phyloP scores from a whole-genome alignment of 768 basidiomycete species.

The Tylopilus sp. region DNA sequence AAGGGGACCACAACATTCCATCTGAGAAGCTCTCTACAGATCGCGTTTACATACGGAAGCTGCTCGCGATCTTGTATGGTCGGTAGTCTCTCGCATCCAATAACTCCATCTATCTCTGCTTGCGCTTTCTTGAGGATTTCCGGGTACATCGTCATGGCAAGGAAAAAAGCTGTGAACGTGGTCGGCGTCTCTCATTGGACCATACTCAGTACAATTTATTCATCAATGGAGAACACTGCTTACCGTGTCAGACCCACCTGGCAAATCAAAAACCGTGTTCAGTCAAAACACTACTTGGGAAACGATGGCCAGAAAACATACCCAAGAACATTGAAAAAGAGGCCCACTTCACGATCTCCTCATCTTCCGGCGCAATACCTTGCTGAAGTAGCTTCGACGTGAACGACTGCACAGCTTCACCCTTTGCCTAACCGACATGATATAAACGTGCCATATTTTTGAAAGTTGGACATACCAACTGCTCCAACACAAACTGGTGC shows the following conservation, averaged over 20 bases:
- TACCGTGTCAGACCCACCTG: constrained; percentile 27
- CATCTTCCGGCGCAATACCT: constrained; percentile 1
- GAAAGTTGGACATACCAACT: background rate
- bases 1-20: constrained; percentile 2
- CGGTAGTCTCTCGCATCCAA: constrained; percentile 10
- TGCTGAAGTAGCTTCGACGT: constrained; percentile 8
- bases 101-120: constrained; percentile 6
- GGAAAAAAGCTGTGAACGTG: constrained; percentile 14
- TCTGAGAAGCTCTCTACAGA: constrained; percentile 14
- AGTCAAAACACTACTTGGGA: background rate
- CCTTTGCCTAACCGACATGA: constrained; percentile 1
- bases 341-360: constrained; percentile 15
- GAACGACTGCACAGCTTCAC: constrained; percentile 10
- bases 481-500: constrained; percentile 7
- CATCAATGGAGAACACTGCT: constrained; percentile 20
- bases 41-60: constrained; percentile 14
- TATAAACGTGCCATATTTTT: background rate
- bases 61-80: constrained; percentile 5
- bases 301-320: background rate
- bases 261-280: background rate
- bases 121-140: constrained; percentile 9
- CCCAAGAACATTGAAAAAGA: constrained; percentile 12
- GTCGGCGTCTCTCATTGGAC: constrained; percentile 13
- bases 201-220: background rate
- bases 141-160: too few relatives aligned